Evolutionary conservation across 257 asterid species (phyloP), one percentile per base, ranked within the genome.

Genomic region (Jacaranda mimosifolia): DNA sequence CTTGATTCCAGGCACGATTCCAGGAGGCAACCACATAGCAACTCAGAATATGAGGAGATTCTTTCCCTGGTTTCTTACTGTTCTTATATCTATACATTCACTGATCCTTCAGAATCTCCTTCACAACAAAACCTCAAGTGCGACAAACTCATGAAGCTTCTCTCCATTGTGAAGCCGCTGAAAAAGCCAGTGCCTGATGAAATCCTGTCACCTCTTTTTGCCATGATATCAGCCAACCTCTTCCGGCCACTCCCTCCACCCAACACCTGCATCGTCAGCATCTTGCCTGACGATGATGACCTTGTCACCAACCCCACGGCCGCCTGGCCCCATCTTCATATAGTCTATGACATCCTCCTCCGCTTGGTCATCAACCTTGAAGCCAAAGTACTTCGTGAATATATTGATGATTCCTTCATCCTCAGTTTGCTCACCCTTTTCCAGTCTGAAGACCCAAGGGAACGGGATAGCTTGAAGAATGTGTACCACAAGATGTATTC

Each of bases 391-490:
- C 94, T 91, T 4, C 48, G 72, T 1, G 79, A 60, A 49, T 77
- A 86, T 8, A 75, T 93, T 14, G 72, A 85, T 14, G 84, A 85
- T 1, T 49, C 87, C 11, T 93, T 93, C 83, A 84, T 91, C 58
- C 83, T 83, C 69, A 83, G 81, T 39, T 63, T 93, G 81, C 93
- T 93, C 49, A 26, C 79, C 1, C 91, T 90, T 13, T 93, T 93
- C 89, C 91, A 82, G 82, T 87, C 98, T 0, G 93, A 86, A n/a
- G 96, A 93, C 38, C 87, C 86, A 17, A 90, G 97, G 76, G 96
- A 93, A 68, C 83, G 97, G 7, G 93, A 90, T 14, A 77, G 84
- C 83, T 75, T 89, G 82, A 93, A 91, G 85, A 93, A 85, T 36
- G 86, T 79, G 19, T 91, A 65, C 87, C 98, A 93, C 72, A 77